phyloP scores from a whole-genome alignment of 176 grass and related monocot genomes.

The Otatea glauca region DNA sequence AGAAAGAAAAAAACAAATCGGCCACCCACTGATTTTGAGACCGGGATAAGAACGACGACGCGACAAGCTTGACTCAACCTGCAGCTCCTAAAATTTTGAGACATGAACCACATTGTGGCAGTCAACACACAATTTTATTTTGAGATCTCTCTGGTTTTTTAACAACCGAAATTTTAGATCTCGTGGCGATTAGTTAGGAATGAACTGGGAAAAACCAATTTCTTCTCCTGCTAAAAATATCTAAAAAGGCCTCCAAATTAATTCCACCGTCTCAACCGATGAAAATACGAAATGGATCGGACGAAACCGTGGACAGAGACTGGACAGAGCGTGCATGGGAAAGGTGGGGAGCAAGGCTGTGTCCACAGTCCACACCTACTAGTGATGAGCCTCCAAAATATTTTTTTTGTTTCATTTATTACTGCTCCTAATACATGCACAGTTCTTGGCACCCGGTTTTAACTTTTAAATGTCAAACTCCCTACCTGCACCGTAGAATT shows the following conservation, averaged over 20 bases:
- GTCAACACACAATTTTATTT: not conserved
- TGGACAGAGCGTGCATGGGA: conserved; percentile 5
- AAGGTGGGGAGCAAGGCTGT: conserved; percentile 36
- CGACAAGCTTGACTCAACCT: not conserved
- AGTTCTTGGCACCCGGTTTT: conserved; percentile 11
- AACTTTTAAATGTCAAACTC: conserved; percentile 11
- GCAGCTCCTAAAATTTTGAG: not conserved
- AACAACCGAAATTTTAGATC: not conserved
- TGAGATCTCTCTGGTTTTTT: not conserved
- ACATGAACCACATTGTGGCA: not conserved
- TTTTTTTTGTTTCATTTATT: not conserved
- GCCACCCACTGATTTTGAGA: not conserved
- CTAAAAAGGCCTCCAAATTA: not conserved
- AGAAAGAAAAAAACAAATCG: not conserved
- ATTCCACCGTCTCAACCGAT: conserved; percentile 24
- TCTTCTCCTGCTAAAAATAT: not conserved
- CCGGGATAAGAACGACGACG: not conserved
- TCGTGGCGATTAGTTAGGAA: not conserved
- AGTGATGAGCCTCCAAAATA: conserved; percentile 18
- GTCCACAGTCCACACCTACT: conserved; percentile 28
- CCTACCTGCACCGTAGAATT: not conserved
- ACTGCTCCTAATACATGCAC: not conserved
- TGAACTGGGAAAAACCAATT: not conserved
- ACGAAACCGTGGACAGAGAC: conserved; percentile 46
- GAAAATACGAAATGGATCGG: not conserved